Evolutionary conservation across 495 filamentous ascomycete genomes (phyloP), one percentile per base, ranked within the genome.

Genomic region (Patellaria atrata): DNA sequence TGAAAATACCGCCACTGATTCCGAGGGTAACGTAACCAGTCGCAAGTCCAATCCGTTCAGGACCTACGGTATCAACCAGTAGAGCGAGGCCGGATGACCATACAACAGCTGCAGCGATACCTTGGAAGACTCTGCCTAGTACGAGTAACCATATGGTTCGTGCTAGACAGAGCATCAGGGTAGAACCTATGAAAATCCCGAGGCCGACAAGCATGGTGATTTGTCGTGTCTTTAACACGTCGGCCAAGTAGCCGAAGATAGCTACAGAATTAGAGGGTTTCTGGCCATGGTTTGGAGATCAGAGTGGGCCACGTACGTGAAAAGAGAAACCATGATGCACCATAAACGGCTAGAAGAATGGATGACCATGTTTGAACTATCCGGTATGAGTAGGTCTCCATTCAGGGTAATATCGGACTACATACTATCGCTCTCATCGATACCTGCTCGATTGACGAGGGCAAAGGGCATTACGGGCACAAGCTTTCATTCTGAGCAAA

Each of bases 391-490:
- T n/a, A n/a, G n/a, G n/a, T n/a, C n/a, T n/a, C n/a, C n/a, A n/a
- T n/a, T n/a, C n/a, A n/a, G n/a, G n/a, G n/a, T n/a, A n/a, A n/a
- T n/a, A n/a, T n/a, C n/a, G n/a, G n/a, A n/a, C n/a, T n/a, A n/a
- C n/a, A n/a, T n/a, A n/a, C n/a, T n/a, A n/a, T n/a, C n/a, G n/a
- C n/a, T n/a, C n/a, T n/a, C n/a, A n/a, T n/a, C n/a, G n/a, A n/a
- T n/a, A n/a, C n/a, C n/a, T n/a, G n/a, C n/a, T n/a, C n/a, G n/a
- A n/a, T n/a, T n/a, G n/a, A n/a, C n/a, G n/a, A 92, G 58, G 3
- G 81, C 72, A 33, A 83, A 89, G 3, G 85, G 84, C n/a, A 87
- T 70, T 5, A 92, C 79, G 2, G 84, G 84, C 1, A 91, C 73
- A 28, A 89, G n/a, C n/a, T n/a, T n/a, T n/a, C n/a, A n/a, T n/a